Percentiles rank a stretch among this genome's conserved stretches.
These are phyloP conservation scores for Citrus unshiu DNA, from an alignment of 345 rosid species.

Conservation along the genomic window DNA sequence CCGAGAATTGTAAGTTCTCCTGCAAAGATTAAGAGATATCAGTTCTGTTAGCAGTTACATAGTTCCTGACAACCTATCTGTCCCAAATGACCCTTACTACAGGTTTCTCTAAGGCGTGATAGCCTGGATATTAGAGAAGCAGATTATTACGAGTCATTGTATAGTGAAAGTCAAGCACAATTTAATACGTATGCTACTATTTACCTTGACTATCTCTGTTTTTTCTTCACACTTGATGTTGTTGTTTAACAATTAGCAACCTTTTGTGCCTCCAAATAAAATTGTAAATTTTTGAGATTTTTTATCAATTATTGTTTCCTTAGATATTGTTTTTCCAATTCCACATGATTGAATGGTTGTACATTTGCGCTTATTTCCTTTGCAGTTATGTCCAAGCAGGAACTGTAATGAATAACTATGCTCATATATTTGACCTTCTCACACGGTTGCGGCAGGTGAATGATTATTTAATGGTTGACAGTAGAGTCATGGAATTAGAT, in stretches of 20 bases:
- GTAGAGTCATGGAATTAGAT: neutral
- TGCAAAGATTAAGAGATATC: neutral
- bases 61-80: neutral
- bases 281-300: neutral
- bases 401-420: constrained; percentile 88
- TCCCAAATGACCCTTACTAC: constrained; percentile 13
- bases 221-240: neutral
- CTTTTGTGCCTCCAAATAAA: neutral
- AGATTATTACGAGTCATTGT: constrained; percentile 80
- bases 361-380: constrained; percentile 9
- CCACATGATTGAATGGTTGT: neutral
- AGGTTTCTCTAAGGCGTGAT: constrained; percentile 87
- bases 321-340: neutral
- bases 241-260: neutral
- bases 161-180: constrained; percentile 82
- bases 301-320: neutral
- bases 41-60: neutral
- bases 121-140: constrained; percentile 72
- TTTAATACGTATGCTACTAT: constrained; percentile 68
- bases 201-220: constrained; percentile 14
- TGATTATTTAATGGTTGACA: neutral
- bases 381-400: constrained; percentile 83
- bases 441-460: constrained; percentile 93
- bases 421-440: constrained; percentile 94
- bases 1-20: constrained; percentile 67